Base-by-base conservation (phyloP, 768 basidiomycete species). In the Collybia mongolica region DNA sequence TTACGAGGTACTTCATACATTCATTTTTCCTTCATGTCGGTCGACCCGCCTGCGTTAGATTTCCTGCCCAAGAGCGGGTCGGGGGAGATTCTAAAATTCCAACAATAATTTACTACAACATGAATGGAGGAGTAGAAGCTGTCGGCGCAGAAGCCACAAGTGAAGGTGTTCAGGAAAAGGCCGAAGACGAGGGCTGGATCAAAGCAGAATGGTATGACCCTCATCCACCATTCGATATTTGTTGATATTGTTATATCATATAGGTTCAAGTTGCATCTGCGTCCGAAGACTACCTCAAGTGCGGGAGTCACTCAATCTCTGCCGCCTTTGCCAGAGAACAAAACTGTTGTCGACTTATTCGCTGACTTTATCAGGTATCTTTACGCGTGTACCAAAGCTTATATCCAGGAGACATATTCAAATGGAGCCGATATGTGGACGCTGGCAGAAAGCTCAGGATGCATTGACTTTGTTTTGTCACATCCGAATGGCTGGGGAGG, bases 401-500 rank as follows among this genome's bases (percentile, higher is more conserved):
- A 70, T 51, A 79, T 81, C 35, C 59, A 58, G 37, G 72, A 79
- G 29, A 65, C 69, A 0, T 72, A 76, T 36, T 51, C 65, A 0
- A 65, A 63, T 42, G 77, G 80, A 1, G 44, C 22, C 7, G 56
- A 55, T 20, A 53, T 79, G 5, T 77, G 75, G 77, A 57, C 52
- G n/a, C 71, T 72, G 8, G 46, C 77, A 8, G 64, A 70, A 48
- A 55, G 68, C 32, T 14, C 11, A 12, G 32, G 32, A 22, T 62
- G 56, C 17, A 69, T 75, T 20, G 70, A 76, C 32, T 76, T 74
- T 49, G 68, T 83, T 14, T 65, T 83, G n/a, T 70, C 71, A 1
- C 81, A 82, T 53, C 81, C 81, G 6, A 82, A 82, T 46, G 79
- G 77, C 0, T 83, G 81, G 79, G 80, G 75, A 56, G 78, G 78